A percentile compares a stretch with the other conserved stretches of the same genome.
Conservation (phyloP, 1,284 basidiomycete genomes). For the Ceratobasidium sp. region DNA sequence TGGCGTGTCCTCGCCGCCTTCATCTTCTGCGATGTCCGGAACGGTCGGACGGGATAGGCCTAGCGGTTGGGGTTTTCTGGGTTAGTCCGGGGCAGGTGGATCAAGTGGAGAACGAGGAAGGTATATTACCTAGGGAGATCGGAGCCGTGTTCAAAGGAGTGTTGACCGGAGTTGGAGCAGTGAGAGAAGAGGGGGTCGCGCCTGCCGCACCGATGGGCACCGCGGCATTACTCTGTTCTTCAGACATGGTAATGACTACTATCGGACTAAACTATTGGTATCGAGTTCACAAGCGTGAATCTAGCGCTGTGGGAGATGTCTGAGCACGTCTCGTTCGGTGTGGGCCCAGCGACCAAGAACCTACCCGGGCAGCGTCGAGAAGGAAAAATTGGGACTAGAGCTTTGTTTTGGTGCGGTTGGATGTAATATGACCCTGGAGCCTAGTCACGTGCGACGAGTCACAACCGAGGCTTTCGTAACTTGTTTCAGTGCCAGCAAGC, state of each 20-base stretch:
- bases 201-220: constrained; percentile 47
- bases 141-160: constrained; percentile 78
- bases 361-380: background rate
- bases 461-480: background rate
- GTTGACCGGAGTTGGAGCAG: constrained; percentile 83
- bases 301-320: background rate
- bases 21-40: constrained; percentile 74
- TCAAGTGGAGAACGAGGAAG: background rate
- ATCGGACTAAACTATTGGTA: background rate
- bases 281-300: background rate
- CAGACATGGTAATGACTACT: constrained; percentile 9
- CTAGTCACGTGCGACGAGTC: constrained; percentile 31
- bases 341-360: background rate
- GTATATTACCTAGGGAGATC: constrained; percentile 69
- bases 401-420: constrained; percentile 29
- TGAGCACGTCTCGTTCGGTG: background rate
- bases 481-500: background rate
- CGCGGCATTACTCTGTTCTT: constrained; percentile 18
- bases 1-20: constrained; percentile 57
- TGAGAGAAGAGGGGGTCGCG: constrained; percentile 5
- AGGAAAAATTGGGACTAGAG: constrained; percentile 38
- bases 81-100: background rate
- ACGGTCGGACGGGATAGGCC: constrained; percentile 63
- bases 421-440: constrained; percentile 43
- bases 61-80: background rate